Conservation (phyloP, 768 basidiomycete genomes). For the Gymnopilus junonius region DNA sequence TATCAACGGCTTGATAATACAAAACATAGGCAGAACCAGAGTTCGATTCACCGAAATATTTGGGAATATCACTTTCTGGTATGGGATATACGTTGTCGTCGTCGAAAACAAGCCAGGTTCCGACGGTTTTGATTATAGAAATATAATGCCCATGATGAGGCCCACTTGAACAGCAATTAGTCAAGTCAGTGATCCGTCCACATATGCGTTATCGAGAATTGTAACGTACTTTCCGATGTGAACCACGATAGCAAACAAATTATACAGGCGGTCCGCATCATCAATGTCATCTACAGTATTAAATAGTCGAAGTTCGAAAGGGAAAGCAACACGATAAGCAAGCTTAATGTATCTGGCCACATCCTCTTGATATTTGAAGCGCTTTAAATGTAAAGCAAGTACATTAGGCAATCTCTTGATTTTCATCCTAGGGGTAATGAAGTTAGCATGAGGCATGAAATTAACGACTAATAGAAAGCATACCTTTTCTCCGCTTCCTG, state of each 20-base stretch:
- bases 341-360: constrained; percentile 91
- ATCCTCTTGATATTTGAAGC: constrained; percentile 98
- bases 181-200: constrained; percentile 11
- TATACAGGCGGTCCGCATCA: constrained; percentile 91
- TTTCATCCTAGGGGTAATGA: constrained; percentile 79
- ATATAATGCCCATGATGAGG: constrained; percentile 99
- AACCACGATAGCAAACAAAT: constrained; percentile 96
- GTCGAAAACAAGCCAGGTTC: constrained; percentile 91
- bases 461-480: constrained; percentile 26
- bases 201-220: constrained; percentile 16
- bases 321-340: constrained; percentile 95
- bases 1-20: constrained; percentile 94
- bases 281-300: constrained; percentile 95
- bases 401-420: constrained; percentile 96
- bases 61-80: constrained; percentile 86
- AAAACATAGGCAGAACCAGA: constrained; percentile 93
- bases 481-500: constrained; percentile 99
- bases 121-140: constrained; percentile 87
- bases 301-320: constrained; percentile 91
- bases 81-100: constrained; percentile 92
- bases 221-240: constrained; percentile 93
- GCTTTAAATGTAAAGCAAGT: constrained; percentile 93
- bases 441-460: constrained; percentile 6
- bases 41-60: constrained; percentile 92
- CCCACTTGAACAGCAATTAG: constrained; percentile 57